Conservation (phyloP, 352 stramenopile genomes). For the Pythium volutum region DNA sequence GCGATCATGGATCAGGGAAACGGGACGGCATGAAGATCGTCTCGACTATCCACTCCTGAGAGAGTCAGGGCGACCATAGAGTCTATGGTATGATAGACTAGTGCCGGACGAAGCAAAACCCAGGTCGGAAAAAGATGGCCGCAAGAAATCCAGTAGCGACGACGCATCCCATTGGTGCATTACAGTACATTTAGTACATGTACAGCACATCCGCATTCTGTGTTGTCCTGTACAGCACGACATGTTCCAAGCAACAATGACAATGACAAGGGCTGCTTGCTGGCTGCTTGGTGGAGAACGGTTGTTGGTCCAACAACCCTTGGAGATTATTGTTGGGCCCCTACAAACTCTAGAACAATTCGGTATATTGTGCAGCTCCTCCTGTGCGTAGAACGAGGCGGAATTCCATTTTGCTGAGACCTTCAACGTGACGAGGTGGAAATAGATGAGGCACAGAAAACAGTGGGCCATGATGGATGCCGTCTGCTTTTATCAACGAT, state of each 20-base stretch:
- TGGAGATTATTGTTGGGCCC: neutral
- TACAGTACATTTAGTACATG: no score
- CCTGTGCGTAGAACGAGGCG: neutral
- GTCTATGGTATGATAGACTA: no score
- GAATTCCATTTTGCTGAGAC: neutral
- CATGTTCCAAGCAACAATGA: no score
- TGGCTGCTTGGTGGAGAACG: no score
- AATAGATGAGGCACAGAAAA: neutral
- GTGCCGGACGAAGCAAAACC: neutral
- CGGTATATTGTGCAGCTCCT: no score
- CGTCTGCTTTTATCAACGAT: neutral
- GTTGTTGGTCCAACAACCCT: no score
- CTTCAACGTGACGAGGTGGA: neutral
- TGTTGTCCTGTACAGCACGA: no score
- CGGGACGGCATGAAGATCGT: neutral
- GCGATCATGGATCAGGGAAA: neutral
- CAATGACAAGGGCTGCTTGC: no score
- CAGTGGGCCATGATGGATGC: constrained; percentile 1
- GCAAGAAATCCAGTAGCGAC: constrained; percentile 11
- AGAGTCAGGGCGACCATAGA: neutral
- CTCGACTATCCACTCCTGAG: constrained; percentile 12
- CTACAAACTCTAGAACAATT: neutral
- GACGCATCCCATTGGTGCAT: no score
- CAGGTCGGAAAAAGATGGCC: neutral
- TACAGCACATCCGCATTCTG: no score